Percentiles rank a stretch among this genome's conserved stretches.
These are phyloP conservation scores for Heimioporus sp. DNA, from an alignment of 768 basidiomycete species.

Conservation along the genomic window DNA sequence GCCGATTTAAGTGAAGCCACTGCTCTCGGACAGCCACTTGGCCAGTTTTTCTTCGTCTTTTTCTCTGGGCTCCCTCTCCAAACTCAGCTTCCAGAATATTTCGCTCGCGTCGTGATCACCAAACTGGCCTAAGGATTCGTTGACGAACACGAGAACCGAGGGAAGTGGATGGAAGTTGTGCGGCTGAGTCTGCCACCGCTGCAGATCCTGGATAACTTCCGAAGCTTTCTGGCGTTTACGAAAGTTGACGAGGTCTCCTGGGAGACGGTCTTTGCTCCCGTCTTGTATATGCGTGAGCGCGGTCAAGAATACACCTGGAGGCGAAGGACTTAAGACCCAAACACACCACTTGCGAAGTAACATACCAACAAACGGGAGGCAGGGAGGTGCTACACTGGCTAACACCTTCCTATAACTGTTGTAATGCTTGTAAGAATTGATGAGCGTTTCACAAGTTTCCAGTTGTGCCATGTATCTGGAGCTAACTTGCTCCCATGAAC, in stretches of 20 bases:
- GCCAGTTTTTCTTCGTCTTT: constrained; percentile 51
- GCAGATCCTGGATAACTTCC: constrained; percentile 56
- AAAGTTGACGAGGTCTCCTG: constrained; percentile 53
- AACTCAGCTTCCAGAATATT: constrained; percentile 44
- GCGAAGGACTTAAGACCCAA: constrained; percentile 1
- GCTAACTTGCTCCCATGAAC: constrained; percentile 61
- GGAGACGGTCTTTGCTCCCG: constrained; percentile 51
- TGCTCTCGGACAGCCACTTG: constrained; percentile 38
- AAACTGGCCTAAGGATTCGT: constrained; percentile 38
- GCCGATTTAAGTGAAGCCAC: constrained; percentile 33
- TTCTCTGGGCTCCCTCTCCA: constrained; percentile 54
- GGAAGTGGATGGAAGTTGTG: constrained; percentile 52
- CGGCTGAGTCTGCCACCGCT: constrained; percentile 52
- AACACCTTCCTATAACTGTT: constrained; percentile 56
- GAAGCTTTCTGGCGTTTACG: constrained; percentile 53
- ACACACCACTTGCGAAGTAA: background rate
- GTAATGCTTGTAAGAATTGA: constrained; percentile 69
- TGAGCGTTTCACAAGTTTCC: constrained; percentile 52
- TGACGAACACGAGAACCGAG: constrained; percentile 43
- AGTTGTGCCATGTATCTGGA: constrained; percentile 48
- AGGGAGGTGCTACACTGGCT: constrained; percentile 56
- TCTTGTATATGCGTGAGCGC: constrained; percentile 62
- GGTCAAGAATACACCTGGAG: constrained; percentile 56
- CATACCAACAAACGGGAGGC: constrained; percentile 70
- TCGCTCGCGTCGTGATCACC: constrained; percentile 33